Evolutionary conservation across 805 yeast genomes (phyloP), one percentile per base, ranked within the genome.

Genomic region (Starmera caribaea): DNA sequence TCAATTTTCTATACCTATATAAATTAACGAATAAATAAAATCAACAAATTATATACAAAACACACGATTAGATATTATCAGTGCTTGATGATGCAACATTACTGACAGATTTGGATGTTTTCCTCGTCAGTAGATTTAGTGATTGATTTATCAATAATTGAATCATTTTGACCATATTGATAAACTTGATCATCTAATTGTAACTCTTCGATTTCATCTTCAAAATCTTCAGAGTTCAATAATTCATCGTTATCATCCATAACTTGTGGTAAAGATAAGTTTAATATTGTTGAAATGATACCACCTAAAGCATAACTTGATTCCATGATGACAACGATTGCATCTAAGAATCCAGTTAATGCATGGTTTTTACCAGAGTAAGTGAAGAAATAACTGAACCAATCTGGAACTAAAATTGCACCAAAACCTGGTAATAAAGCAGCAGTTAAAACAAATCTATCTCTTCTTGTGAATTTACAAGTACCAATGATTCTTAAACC

Each of bases 291-390:
- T 1, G 79, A 85, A 30, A 79, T 54, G 44, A 82, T 63, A 12
- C 87, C 90, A 34, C 81, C 71, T 26, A 81, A 63, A 16, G 89
- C 85, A 53, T 76, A 81, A 13, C 86, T 81, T 5, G 86, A 77
- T 54, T 80, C 83, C 76, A 80, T 72, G 36, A 82, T 79, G 41
- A 82, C 68, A 17, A 71, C 67, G 41, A 82, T 76, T 35, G 89
- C 89, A 52, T 79, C 74, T 38, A 75, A 62, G 58, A 82, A 76
- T 1, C 90, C 89, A 36, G 52, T 48, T 35, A 79, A 65, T 2
- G 75, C 67, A 21, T 55, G 50, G 62, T 82, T 81, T 47, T 53
- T 51, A n/a, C 89, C 89, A 3, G 54, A 40, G 61, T 82, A 82
- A 15, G 85, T 74, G 63, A 82, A 81, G 12, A 82, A 74, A 45